Evolutionary conservation across 352 stramenopile species (phyloP).

Genomic region (Pythium sp.): DNA sequence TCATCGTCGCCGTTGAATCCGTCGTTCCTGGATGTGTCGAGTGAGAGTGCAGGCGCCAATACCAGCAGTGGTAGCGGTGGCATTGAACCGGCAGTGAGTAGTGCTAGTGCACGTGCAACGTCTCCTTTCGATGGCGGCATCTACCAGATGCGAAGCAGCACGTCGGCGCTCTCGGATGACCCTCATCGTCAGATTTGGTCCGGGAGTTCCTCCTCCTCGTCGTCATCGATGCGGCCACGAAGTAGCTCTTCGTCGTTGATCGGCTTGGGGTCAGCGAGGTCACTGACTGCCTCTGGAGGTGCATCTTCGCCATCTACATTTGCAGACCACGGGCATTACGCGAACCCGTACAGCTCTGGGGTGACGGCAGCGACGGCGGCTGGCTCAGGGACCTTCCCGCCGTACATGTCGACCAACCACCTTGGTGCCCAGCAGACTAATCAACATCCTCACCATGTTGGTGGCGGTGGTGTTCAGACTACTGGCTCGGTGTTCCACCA

Average conservation of each 20-base stretch:
- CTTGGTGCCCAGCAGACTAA: conserved; percentile 20
- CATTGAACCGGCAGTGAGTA: conserved; percentile 1
- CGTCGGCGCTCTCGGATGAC: neutral
- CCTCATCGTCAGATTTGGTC: conserved; percentile 11
- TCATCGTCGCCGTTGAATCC: conserved; percentile 56
- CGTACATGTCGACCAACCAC: conserved; percentile 20
- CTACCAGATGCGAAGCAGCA: conserved; percentile 12
- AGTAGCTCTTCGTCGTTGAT: conserved; percentile 47
- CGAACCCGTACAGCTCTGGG: conserved; percentile 15
- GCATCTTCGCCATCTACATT: neutral
- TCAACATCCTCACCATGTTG: conserved; percentile 4
- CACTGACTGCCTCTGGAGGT: neutral
- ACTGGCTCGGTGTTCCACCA: conserved; percentile 4
- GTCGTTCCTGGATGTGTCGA: conserved; percentile 41
- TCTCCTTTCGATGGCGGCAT: conserved; percentile 23
- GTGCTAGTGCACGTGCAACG: conserved; percentile 14
- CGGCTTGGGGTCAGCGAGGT: conserved; percentile 5
- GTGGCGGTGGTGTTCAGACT: neutral
- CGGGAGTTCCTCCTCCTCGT: neutral
- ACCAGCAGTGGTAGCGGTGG: neutral
- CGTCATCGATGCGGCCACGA: conserved; percentile 18
- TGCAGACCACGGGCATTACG: neutral
- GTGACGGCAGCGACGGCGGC: conserved; percentile 2
- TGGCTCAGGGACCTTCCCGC: conserved; percentile 1
- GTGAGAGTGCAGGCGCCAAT: neutral